Evolutionary conservation across 2,329 filamentous ascomycete genomes (phyloP), one percentile per base, ranked within the genome.

Genomic region (Microdochium bolleyi): DNA sequence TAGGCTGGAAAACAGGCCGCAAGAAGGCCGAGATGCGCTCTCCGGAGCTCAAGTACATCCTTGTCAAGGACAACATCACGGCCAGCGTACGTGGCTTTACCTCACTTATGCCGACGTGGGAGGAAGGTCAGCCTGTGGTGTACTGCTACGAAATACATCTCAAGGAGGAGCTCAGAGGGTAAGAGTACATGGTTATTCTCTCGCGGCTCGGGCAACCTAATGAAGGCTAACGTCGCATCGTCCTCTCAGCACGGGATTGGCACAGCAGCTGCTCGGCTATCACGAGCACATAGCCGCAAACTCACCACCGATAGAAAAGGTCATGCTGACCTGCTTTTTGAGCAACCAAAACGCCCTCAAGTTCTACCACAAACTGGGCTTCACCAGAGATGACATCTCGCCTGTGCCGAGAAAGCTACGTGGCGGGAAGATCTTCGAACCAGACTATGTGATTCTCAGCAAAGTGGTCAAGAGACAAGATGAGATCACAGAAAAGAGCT

Each of bases 91-190:
- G 68, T 19, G 83, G 75, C 3, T 87, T 88, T 60, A 74, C 78
- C 1, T 87, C 83, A n/a, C 72, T 88, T 61, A 85, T 88, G 84
- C 78, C 86, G n/a, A 86, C 83, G 2, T 80, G 80, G 60, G 86
- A 89, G 62, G 81, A 84, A 56, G 76, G 76, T 1, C 70, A 81
- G 54, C 74, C 83, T 0, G 87, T 91, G 2, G 64, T 90, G 21
- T 92, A 91, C 66, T 85, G 88, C 65, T 92, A 91, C 64, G 88
- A 92, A 68, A 82, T 92, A 34, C 88, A 92, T 62, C 75, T 92
- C 2, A 67, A 73, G 37, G 68, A 74, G 1, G 67, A 72, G 1
- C 64, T 87, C 3, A 78, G 80, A 58, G 76, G 84, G 70, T 81
- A 65, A 56, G 70, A 68, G 16, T 11, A 22, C 41, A 7, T 10